A percentile compares a stretch with the other conserved stretches of the same genome.
Conservation (phyloP, 1,284 basidiomycete species). For the Hymenochaete sp. region DNA sequence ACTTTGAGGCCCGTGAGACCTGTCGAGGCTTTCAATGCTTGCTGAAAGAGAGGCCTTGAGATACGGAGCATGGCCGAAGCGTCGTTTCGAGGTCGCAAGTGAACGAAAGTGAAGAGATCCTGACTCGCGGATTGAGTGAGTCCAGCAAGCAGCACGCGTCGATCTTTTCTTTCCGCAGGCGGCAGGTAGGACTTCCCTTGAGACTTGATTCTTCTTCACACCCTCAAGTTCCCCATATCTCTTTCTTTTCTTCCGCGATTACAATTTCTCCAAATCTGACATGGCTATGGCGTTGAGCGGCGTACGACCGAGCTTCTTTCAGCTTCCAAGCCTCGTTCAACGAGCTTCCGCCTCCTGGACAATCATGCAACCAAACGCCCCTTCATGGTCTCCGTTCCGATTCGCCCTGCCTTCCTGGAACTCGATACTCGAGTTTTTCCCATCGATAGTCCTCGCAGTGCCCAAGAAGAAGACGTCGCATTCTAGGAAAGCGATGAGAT, state of each 20-base stretch:
- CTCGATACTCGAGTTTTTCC: constrained; percentile 74
- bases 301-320: constrained; percentile 6
- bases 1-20: constrained; percentile 70
- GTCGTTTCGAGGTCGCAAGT: background rate
- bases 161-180: constrained; percentile 6
- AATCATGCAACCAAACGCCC: constrained; percentile 10
- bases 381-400: constrained; percentile 13
- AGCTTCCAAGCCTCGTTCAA: constrained; percentile 8
- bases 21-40: constrained; percentile 64
- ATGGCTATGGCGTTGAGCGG: constrained; percentile 16
- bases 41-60: constrained; percentile 63
- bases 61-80: constrained; percentile 59
- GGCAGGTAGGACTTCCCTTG: background rate
- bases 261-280: background rate
- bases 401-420: constrained; percentile 46
- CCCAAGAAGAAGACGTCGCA: constrained; percentile 95
- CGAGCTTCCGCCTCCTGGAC: constrained; percentile 10
- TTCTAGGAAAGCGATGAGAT: constrained; percentile 90
- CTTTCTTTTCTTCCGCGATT: too few relatives aligned
- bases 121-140: background rate
- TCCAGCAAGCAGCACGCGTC: background rate
- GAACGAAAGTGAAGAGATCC: background rate
- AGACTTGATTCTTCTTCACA: background rate
- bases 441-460: constrained; percentile 83
- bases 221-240: background rate